These are phyloP conservation scores for Geotrichum citri-aurantii DNA, from an alignment of 1,139 yeast species.

Conservation along the genomic window DNA sequence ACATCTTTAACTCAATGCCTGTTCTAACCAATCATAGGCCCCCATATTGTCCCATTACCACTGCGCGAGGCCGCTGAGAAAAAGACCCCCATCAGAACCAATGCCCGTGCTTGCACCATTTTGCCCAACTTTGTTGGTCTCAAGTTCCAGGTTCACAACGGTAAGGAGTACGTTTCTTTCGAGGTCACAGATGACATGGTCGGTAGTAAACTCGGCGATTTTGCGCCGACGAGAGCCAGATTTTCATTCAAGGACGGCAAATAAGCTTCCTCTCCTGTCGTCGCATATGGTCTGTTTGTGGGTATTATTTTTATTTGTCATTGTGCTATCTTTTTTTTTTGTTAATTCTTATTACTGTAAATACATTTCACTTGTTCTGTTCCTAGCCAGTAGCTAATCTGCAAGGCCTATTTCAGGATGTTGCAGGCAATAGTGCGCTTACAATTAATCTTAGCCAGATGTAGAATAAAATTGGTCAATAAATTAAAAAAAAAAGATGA, in stretches of 20 bases:
- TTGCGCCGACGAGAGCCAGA: constrained; percentile 86
- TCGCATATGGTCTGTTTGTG: not conserved
- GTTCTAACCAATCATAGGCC: constrained; percentile 46
- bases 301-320: not conserved
- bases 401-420: too few relatives aligned
- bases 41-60: constrained; percentile 90
- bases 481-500: not conserved
- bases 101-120: constrained; percentile 90
- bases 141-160: constrained; percentile 91
- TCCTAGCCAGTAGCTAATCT: not conserved
- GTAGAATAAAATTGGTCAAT: not conserved
- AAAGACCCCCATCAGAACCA: constrained; percentile 84
- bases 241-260: constrained; percentile 65
- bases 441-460: not conserved
- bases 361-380: constrained; percentile 1
- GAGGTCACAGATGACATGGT: constrained; percentile 94
- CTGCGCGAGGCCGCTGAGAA: constrained; percentile 75
- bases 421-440: not conserved
- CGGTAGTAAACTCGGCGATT: constrained; percentile 93
- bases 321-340: not conserved
- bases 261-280: constrained; percentile 12
- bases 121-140: constrained; percentile 93
- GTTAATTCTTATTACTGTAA: not conserved
- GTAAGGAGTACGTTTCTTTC: constrained; percentile 85
- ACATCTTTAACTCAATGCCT: not conserved